phyloP scores from a whole-genome alignment of 129 eudicot genomes.

The Pittosporum tobira region DNA sequence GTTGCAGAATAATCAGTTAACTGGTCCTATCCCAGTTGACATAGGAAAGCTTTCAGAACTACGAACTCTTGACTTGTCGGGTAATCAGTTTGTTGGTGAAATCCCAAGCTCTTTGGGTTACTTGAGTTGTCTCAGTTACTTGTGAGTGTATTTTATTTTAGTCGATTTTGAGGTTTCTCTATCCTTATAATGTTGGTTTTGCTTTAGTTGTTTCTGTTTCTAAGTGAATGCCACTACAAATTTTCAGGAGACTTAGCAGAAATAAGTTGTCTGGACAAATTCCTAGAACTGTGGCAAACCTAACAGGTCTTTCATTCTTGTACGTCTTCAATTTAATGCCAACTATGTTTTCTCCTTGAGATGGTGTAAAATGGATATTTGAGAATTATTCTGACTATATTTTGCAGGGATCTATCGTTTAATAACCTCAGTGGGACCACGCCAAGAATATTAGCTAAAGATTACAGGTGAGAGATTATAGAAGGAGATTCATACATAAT shows the following conservation, averaged over 20 bases:
- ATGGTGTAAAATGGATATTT: not conserved
- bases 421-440: slow-evolving; percentile 85
- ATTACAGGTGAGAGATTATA: slow-evolving; percentile 51
- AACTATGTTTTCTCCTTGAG: not conserved
- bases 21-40: slow-evolving; percentile 69
- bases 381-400: not conserved
- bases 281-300: slow-evolving; percentile 79
- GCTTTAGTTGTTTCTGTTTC: not conserved
- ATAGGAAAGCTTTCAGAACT: slow-evolving; percentile 73
- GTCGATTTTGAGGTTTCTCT: not conserved
- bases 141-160: slow-evolving; percentile 46
- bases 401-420: slow-evolving; percentile 76
- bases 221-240: slow-evolving; percentile 15
- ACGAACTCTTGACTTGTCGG: slow-evolving; percentile 78
- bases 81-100: slow-evolving; percentile 74
- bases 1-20: slow-evolving; percentile 71
- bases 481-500: not conserved
- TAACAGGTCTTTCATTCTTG: slow-evolving; percentile 96
- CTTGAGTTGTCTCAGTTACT: slow-evolving; percentile 61
- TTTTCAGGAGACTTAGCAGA: slow-evolving; percentile 75
- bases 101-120: slow-evolving; percentile 79
- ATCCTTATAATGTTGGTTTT: not conserved
- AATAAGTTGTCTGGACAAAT: slow-evolving; percentile 79
- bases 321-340: slow-evolving; percentile 30
- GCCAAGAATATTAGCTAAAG: slow-evolving; percentile 77